Base-by-base conservation (phyloP, 805 yeast genomes). In the Candida silvicultrix region DNA sequence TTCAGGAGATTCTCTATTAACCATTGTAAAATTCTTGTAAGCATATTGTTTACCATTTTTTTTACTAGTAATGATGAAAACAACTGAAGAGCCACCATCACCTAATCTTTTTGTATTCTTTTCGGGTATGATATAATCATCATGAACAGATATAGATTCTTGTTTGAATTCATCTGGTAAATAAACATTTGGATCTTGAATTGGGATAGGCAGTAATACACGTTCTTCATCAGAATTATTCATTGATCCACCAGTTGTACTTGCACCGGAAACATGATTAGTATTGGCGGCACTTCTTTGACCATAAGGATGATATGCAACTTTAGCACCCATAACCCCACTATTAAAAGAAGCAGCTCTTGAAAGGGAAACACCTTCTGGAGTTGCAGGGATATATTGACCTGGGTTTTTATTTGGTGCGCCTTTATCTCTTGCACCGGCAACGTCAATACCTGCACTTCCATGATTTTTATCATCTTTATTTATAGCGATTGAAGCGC, bases 41-140 rank as follows among this genome's bases (percentile, higher is more conserved):
- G 92, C 92, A 62, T 65, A 83, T 6, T 71, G 51, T 47, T 73
- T 70, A 45, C 70, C 71, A 20, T 63, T 59, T 21, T 60, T 53
- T 37, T 66, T 62, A 15, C 66, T 60, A 45, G 68, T 66, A 4
- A 76, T 63, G 46, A 74, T 75, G 45, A 82, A 69, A 19, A 85
- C 89, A 42, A 77, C 76, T 5, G 88, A 77, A 2, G 85, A 77
- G 3, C 90, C 90, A 41, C 95, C 94, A 45, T 74, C 77, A 3
- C 90, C 94, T 43, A 85, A 61, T 41, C 73, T 75, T 45, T 74
- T 73, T 21, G 59, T 48, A 8, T 48, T 47, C 44, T 63, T 60
- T 11, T 67, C 69, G 2, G 72, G 68, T 18, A 74, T 52, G 38
- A 71, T 77, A 56, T 78, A 85, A 46, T 76, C 78, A 40, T 81